phyloP scores from a whole-genome alignment of 345 rosid genomes.

The Abelmoschus esculentus region DNA sequence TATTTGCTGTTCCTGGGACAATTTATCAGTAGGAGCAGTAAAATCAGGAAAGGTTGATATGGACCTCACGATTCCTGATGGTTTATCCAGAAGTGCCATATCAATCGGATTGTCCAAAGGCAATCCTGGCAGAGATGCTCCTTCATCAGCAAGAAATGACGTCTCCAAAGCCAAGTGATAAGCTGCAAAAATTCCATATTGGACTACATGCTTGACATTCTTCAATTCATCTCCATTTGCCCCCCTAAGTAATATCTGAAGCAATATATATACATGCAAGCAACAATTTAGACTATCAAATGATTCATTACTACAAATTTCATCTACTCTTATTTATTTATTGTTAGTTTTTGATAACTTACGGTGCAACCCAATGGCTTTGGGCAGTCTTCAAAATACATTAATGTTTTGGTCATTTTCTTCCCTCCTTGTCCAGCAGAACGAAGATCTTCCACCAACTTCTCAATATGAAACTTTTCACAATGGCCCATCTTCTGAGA shows the following conservation, averaged over 20 bases:
- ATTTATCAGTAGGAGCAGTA: conserved; percentile 44
- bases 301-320: neutral
- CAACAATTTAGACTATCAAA: conserved; percentile 7
- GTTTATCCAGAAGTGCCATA: conserved; percentile 75
- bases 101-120: conserved; percentile 69
- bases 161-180: conserved; percentile 94
- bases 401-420: conserved; percentile 71
- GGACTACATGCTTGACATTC: conserved; percentile 94
- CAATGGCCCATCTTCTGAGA: conserved; percentile 80
- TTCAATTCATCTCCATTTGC: conserved; percentile 81
- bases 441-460: conserved; percentile 68
- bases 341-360: conserved; percentile 31
- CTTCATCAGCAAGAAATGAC: conserved; percentile 96
- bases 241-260: conserved; percentile 92
- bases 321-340: neutral
- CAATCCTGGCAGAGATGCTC: conserved; percentile 87
- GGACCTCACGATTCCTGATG: conserved; percentile 60
- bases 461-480: conserved; percentile 78
- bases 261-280: conserved; percentile 16
- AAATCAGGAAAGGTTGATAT: conserved; percentile 90
- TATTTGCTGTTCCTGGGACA: conserved; percentile 32
- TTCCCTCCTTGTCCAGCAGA: conserved; percentile 80
- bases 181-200: conserved; percentile 97
- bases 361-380: conserved; percentile 94
- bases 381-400: conserved; percentile 97